Percentiles rank a stretch among this genome's conserved stretches.
Evolutionary conservation across 345 rosid genomes (phyloP).

Genomic region (Sonneratia alba): DNA sequence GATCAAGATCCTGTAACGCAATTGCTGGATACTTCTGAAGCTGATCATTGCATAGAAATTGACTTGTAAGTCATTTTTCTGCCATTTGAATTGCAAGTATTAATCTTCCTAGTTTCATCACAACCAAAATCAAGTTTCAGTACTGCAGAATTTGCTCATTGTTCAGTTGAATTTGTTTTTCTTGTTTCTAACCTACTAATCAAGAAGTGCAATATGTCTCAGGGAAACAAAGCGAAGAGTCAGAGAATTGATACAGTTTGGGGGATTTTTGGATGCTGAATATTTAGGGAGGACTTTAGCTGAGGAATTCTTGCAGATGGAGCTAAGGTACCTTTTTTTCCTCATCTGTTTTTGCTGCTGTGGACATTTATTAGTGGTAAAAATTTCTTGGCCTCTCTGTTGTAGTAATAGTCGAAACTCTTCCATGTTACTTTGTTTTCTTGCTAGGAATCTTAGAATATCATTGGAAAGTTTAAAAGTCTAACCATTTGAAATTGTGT

Average conservation of each 20-base stretch:
- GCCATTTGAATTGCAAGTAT: conserved; percentile 3
- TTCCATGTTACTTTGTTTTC: not conserved
- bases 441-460: not conserved
- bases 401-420: not conserved
- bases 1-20: conserved; percentile 89
- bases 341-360: not conserved
- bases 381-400: not conserved
- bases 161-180: not conserved
- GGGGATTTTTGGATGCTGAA: conserved; percentile 45
- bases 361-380: not conserved
- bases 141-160: not conserved
- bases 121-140: not conserved
- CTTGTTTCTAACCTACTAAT: not conserved
- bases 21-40: conserved; percentile 53
- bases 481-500: not conserved
- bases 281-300: conserved; percentile 57
- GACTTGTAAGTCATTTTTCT: conserved; percentile 52
- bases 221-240: conserved; percentile 42
- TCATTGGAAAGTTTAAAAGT: not conserved
- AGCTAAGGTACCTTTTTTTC: conserved; percentile 40
- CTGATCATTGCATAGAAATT: conserved; percentile 43
- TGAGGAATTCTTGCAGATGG: conserved; percentile 73
- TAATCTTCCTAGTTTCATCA: not conserved
- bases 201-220: not conserved
- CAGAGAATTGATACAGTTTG: conserved; percentile 16